phyloP scores from a whole-genome alignment of 768 basidiomycete species.

The Fibroporia radiculosa region DNA sequence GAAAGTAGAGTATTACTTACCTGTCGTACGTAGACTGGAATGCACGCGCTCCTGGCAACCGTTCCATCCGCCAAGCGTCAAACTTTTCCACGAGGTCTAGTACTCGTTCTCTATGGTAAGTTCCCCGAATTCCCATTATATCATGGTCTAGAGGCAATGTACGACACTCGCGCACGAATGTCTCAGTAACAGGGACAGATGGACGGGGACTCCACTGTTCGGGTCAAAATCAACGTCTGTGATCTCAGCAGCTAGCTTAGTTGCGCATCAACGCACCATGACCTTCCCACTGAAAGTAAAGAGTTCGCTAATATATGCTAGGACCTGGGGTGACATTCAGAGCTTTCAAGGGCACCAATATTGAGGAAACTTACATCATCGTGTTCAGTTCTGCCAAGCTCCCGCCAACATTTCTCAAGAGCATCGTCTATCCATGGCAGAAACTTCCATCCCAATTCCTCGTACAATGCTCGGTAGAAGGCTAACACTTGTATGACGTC shows the following conservation, averaged over 20 bases:
- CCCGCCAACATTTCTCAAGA: slow-evolving; percentile 60
- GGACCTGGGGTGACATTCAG: slow-evolving; percentile 38
- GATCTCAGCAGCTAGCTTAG: not conserved
- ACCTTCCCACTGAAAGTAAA: slow-evolving; percentile 66
- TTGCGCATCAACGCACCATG: slow-evolving; percentile 34
- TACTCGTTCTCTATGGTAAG: slow-evolving; percentile 53
- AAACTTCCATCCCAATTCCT: slow-evolving; percentile 76
- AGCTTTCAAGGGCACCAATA: slow-evolving; percentile 1
- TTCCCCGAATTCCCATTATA: slow-evolving; percentile 67
- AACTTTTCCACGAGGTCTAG: slow-evolving; percentile 55
- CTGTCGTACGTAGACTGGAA: slow-evolving; percentile 85
- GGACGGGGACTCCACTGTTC: slow-evolving; percentile 52
- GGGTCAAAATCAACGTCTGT: slow-evolving; percentile 29
- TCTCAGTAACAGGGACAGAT: slow-evolving; percentile 50
- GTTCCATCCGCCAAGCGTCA: slow-evolving; percentile 60
- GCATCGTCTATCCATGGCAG: slow-evolving; percentile 67
- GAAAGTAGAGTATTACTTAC: slow-evolving; percentile 27
- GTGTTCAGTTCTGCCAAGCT: slow-evolving; percentile 61
- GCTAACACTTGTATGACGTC: slow-evolving; percentile 66
- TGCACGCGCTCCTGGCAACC: slow-evolving; percentile 67
- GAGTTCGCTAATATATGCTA: slow-evolving; percentile 69
- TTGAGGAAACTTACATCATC: slow-evolving; percentile 49
- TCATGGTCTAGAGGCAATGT: slow-evolving; percentile 48
- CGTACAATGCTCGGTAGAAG: slow-evolving; percentile 62
- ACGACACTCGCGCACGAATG: slow-evolving; percentile 64